Base-by-base conservation (phyloP, 768 basidiomycete genomes). In the Lactifluus piperatus region DNA sequence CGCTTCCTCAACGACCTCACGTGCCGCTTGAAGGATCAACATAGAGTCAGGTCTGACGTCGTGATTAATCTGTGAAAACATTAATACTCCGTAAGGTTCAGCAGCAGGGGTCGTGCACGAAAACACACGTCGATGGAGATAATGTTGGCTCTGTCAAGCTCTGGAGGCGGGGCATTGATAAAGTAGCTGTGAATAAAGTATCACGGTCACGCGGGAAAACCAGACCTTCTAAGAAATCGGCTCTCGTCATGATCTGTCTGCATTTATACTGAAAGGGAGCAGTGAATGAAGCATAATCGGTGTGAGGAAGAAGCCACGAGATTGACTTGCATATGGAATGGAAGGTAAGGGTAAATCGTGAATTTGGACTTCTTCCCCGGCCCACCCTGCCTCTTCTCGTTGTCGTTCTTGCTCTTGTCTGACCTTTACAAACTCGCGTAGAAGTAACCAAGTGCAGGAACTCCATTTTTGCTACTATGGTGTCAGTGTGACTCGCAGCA, bases 11-110 rank as follows among this genome's bases (percentile, higher is more conserved):
- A 84, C 83, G 5, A 91, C 84, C 64, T 84, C 77, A 63, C 79
- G 75, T 36, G 88, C 88, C 50, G 88, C 85, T 54, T 81, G 81
- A 5, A 91, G 77, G 54, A 88, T 81, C 20, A 91, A 77, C 73
- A 85, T 79, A 0, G 89, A 92, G 71, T 91, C 91, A 16, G 88
- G 86, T 41, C 85, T 82, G 16, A 93, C 85, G 57, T 89, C 78
- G 69, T 88, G 85, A 62, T 86, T 71, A 36, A 85, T 80, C 84
- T 87, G 69, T 26, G n/a, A 41, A n/a, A n/a, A n/a, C n/a, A n/a
- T n/a, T n/a, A 16, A 13, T 29, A 13, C 8, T 53, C 30, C n/a
- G 46, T 5, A 10, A 53, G 9, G 34, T 20, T 22, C 32, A 30
- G 26, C 11, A 29, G 36, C n/a, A 18, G 30, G 11, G 5, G 22